These are phyloP conservation scores for Sphenostylis stenocarpa DNA, from an alignment of 306 rosid genomes.

Conservation along the genomic window DNA sequence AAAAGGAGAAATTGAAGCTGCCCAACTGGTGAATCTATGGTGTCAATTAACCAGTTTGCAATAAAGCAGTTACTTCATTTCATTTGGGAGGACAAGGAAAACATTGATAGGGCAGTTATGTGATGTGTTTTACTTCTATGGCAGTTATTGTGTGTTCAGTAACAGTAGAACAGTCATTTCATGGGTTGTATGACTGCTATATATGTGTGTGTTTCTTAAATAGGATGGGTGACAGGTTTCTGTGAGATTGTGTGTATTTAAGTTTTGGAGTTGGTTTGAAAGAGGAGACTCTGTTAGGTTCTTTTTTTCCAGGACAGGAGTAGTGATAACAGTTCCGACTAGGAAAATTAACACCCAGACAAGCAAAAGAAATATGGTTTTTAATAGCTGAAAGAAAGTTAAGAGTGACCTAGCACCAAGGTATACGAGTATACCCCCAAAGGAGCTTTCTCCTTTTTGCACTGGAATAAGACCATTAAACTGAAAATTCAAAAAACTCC, in stretches of 20 bases:
- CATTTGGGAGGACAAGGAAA: background rate
- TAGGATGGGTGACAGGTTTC: background rate
- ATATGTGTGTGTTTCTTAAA: background rate
- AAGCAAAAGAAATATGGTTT: too few relatives aligned
- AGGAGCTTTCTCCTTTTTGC: too few relatives aligned
- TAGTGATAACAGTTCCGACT: too few relatives aligned
- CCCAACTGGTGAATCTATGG: background rate
- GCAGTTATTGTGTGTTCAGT: background rate
- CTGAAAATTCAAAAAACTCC: too few relatives aligned
- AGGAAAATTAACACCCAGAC: too few relatives aligned
- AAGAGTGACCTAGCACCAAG: too few relatives aligned
- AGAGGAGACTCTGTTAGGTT: background rate
- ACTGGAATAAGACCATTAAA: too few relatives aligned
- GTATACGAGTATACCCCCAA: too few relatives aligned
- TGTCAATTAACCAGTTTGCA: background rate
- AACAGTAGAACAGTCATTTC: background rate
- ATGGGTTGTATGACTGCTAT: background rate
- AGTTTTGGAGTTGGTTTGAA: background rate
- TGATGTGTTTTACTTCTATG: background rate
- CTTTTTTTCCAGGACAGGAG: too few relatives aligned
- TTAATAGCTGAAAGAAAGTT: too few relatives aligned
- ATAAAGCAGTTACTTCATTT: background rate
- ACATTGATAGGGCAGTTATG: background rate
- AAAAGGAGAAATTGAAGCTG: background rate
- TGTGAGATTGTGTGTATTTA: background rate